Evolutionary conservation across 768 basidiomycete genomes (phyloP), one percentile per base, ranked within the genome.

Genomic region (Nidularia pulvinata): DNA sequence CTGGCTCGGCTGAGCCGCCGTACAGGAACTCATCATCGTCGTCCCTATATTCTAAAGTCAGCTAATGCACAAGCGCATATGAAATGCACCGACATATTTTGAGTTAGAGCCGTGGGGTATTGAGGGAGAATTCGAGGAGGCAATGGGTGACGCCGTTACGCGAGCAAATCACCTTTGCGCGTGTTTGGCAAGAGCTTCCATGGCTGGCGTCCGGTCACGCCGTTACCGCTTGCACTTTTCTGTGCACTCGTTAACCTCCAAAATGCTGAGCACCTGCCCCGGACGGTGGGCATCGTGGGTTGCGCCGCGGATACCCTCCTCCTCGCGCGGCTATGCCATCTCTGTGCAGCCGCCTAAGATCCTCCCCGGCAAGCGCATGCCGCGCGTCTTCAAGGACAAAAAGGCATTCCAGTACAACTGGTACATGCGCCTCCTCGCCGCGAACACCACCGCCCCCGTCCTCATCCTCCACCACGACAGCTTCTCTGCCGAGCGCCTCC

Each of bases 11-110:
- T 43, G 82, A 72, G 55, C 80, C 79, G 53, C 89, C 89, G 60
- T 91, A 91, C 57, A 91, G 71, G 65, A 88, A 90, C 25, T 89
- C 88, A 68, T 91, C 89, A 63, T 92, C 89, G 71, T 90, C 89
- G 65, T 90, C 88, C 82, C 83, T 85, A 59, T 43, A 56, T 30
- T 30, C 25, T 4, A 30, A 30, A 30, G 25, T 30, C 25, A 30
- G 25, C 25, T 4, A 30, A 30, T 30, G 25, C 25, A 30, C 25
- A 30, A 30, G 25, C 25, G 25, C 25, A 30, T 30, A 30, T 30
- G 25, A 30, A 30, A 30, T 30, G 25, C 25, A 30, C 25, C 25
- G 25, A 30, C 25, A 30, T 30, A 3, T 30, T 30, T 30, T 30
- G 25, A 30, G 25, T 30, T 30, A 30, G 25, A 30, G 25, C 25